Evolutionary conservation across 2,329 filamentous ascomycete species (phyloP), one percentile per base, ranked within the genome.

Genomic region (Xylariomycetidae sp.): DNA sequence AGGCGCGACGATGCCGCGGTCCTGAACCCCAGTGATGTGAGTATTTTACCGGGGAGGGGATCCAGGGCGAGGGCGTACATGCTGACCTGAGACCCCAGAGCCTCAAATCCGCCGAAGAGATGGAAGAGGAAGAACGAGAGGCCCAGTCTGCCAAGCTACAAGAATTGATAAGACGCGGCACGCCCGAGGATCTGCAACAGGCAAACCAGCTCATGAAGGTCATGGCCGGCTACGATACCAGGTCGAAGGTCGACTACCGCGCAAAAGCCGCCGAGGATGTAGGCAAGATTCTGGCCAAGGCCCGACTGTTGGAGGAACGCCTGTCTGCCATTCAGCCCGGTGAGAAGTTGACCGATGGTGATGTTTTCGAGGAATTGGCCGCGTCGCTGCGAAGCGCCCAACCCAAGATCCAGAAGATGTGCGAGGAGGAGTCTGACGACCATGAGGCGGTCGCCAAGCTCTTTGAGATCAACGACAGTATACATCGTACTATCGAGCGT

Each of bases 351-450:
- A 57, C 62, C 14, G 76, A 81, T 13, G 75, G 76, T 10, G 77
- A 82, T 40, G 77, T 82, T 14, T 82, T 78, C 46, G 74, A 89
- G 68, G 92, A 98, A 67, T 73, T 98, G 34, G 89, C 89, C 5
- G 82, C 84, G 44, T 80, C 92, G 8, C 70, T 98, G 28, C 85
- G 87, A 58, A 95, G 84, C 54, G 92, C 92, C 3, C 92, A 98
- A 52, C 92, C 92, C 7, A 98, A 98, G 67, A 96, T 98, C 45
- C 90, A 96, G 58, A 95, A 87, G 64, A 98, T 98, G 90, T 96
- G 90, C 54, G 90, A 96, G 60, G 92, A 98, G 60, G 92, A 98
- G 56, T 95, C 89, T 9, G 90, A 96, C 41, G 92, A 98, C 54
- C 81, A 88, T 41, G 92, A 95, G 64, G 92, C 92, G 5, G 92